These are phyloP conservation scores for Sporobolomyces pararoseus DNA, from an alignment of 768 basidiomycete species.

Conservation along the genomic window DNA sequence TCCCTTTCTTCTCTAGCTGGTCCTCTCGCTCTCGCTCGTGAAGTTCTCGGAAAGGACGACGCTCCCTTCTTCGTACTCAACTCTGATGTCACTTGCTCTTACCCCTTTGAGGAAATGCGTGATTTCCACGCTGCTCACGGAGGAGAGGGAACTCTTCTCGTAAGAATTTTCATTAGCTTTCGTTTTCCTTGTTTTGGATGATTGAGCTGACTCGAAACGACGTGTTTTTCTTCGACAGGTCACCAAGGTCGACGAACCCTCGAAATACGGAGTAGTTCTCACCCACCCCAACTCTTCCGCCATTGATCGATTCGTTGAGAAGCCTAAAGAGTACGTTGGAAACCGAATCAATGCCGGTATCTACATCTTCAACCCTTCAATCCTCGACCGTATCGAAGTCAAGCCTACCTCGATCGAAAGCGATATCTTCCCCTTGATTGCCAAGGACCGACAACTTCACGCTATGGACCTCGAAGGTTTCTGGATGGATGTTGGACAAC, in stretches of 20 bases:
- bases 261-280: slow-evolving; percentile 55
- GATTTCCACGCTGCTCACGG: slow-evolving; percentile 55
- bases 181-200: background rate
- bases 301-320: slow-evolving; percentile 56
- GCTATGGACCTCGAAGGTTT: slow-evolving; percentile 54
- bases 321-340: slow-evolving; percentile 55
- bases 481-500: slow-evolving; percentile 57
- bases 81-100: slow-evolving; percentile 55
- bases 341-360: slow-evolving; percentile 57
- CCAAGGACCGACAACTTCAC: slow-evolving; percentile 53
- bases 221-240: slow-evolving; percentile 48
- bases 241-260: slow-evolving; percentile 56
- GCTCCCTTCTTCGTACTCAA: slow-evolving; percentile 57
- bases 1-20: slow-evolving; percentile 47
- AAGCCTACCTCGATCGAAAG: slow-evolving; percentile 55
- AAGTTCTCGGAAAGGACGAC: slow-evolving; percentile 54
- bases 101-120: slow-evolving; percentile 54
- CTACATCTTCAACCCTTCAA: slow-evolving; percentile 56
- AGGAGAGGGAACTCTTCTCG: slow-evolving; percentile 55
- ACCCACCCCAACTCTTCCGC: slow-evolving; percentile 51
- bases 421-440: slow-evolving; percentile 55
- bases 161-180: slow-evolving; percentile 20
- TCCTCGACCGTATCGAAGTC: slow-evolving; percentile 54
- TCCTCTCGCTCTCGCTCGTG: slow-evolving; percentile 53
- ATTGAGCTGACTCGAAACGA: no score